phyloP scores from a whole-genome alignment of 495 filamentous ascomycete species.

The Neurospora cerealis region DNA sequence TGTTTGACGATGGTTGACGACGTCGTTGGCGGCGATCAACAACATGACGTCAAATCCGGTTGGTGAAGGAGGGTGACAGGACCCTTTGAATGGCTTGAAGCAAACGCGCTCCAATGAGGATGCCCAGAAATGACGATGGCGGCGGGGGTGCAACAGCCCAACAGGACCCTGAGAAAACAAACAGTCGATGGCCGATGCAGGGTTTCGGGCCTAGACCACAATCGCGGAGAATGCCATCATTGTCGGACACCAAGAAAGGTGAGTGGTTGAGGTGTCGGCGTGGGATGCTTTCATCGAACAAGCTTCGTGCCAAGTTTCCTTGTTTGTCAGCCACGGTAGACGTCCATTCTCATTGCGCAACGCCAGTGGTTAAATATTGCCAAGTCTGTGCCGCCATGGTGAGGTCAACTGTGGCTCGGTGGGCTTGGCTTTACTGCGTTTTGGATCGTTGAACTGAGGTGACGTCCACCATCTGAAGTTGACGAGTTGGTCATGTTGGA shows the following conservation, averaged over 20 bases:
- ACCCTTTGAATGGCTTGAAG: conserved; percentile 7
- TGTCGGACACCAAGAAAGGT: not conserved
- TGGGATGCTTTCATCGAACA: not conserved
- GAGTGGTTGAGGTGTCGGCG: not conserved
- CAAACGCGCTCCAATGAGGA: conserved; percentile 15
- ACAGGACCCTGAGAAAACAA: not conserved
- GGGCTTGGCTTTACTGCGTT: not conserved
- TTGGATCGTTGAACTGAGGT: not conserved
- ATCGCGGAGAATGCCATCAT: not conserved
- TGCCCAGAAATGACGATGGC: not conserved
- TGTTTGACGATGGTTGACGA: not conserved
- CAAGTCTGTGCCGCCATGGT: not conserved
- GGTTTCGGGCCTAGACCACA: not conserved
- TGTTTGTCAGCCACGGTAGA: not conserved
- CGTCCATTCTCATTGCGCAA: not conserved
- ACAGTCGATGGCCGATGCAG: conserved; percentile 3
- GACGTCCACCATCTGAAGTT: not conserved
- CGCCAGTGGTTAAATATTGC: no score
- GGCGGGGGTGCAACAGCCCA: conserved; percentile 2
- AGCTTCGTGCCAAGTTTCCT: not conserved
- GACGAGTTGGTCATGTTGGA: no score
- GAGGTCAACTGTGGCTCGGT: not conserved
- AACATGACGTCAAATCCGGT: conserved; percentile 23
- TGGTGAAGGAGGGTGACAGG: conserved; percentile 1
- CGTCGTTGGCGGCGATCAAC: conserved; percentile 7